phyloP scores from a whole-genome alignment of 768 basidiomycete species.

The Phlebiopsis flavidoalba region DNA sequence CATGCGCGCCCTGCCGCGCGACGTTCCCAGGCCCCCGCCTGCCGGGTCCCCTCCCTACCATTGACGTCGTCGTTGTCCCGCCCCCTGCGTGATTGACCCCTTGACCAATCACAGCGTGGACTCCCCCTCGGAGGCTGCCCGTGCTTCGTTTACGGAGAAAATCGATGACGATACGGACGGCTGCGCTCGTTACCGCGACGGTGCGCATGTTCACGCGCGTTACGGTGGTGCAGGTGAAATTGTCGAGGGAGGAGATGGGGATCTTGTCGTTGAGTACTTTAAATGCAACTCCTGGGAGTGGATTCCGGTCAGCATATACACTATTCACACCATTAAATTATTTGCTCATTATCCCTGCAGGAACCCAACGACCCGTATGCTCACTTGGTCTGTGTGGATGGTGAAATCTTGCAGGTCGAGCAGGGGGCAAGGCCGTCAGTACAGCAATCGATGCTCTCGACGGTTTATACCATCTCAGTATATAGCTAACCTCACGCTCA shows the following conservation, averaged over 20 bases:
- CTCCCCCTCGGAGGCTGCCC: constrained; percentile 35
- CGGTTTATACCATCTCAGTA: background rate
- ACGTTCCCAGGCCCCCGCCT: constrained; percentile 5
- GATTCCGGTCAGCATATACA: constrained; percentile 57
- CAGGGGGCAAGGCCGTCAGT: constrained; percentile 45
- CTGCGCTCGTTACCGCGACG: constrained; percentile 68
- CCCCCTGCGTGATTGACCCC: constrained; percentile 62
- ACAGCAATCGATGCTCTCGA: constrained; percentile 1
- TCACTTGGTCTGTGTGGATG: constrained; percentile 78
- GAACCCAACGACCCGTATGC: constrained; percentile 53
- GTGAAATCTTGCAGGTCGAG: constrained; percentile 60
- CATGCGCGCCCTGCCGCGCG: constrained; percentile 60
- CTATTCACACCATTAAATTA: background rate
- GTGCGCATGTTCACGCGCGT: constrained; percentile 58
- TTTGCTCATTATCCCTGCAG: constrained; percentile 31
- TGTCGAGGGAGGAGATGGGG: constrained; percentile 33
- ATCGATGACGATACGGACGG: constrained; percentile 44
- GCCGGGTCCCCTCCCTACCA: constrained; percentile 27
- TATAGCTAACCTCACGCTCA: constrained; percentile 1
- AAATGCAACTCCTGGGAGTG: constrained; percentile 83
- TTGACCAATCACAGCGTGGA: constrained; percentile 35
- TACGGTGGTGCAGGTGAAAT: constrained; percentile 46
- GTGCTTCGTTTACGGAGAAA: constrained; percentile 48
- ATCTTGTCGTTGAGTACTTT: constrained; percentile 68
- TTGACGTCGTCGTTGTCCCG: constrained; percentile 78